These are phyloP conservation scores for Pichia norvegensis DNA, from an alignment of 1,139 yeast genomes.

Conservation along the genomic window DNA sequence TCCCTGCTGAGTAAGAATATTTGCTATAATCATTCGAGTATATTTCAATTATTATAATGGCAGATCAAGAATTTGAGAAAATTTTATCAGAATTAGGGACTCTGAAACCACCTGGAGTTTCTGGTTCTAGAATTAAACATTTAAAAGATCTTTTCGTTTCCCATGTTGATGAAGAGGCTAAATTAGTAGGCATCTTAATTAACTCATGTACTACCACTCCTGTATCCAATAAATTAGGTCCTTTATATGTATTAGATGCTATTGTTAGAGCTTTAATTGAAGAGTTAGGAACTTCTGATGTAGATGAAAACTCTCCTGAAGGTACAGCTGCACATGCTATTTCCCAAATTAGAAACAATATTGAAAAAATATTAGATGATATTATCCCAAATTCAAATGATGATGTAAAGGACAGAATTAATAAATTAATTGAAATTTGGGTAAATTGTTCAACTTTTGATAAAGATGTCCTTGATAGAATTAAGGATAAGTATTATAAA, in stretches of 20 bases:
- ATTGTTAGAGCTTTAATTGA: slow-evolving; percentile 81
- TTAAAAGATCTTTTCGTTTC: slow-evolving; percentile 71
- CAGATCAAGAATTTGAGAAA: slow-evolving; percentile 46
- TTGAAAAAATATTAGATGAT: slow-evolving; percentile 52
- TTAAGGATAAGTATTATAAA: slow-evolving; percentile 54
- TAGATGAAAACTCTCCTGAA: slow-evolving; percentile 44
- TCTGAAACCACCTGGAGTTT: slow-evolving; percentile 86
- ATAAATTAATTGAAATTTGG: slow-evolving; percentile 89
- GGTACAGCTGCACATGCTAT: slow-evolving; percentile 77
- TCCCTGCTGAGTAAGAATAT: background rate
- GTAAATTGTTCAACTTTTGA: slow-evolving; percentile 75
- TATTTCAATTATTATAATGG: background rate
- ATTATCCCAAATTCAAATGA: slow-evolving; percentile 46
- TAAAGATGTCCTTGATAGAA: slow-evolving; percentile 43
- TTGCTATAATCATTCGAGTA: slow-evolving; percentile 31
- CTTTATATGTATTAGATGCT: slow-evolving; percentile 86
- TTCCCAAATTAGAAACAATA: slow-evolving; percentile 48
- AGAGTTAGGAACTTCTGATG: slow-evolving; percentile 34
- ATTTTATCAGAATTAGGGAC: slow-evolving; percentile 66
- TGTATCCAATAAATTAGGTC: slow-evolving; percentile 78
- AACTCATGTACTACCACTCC: slow-evolving; percentile 71
- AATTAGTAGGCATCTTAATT: slow-evolving; percentile 50
- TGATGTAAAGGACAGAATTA: slow-evolving; percentile 60
- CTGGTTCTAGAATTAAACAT: slow-evolving; percentile 89
- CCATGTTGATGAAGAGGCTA: slow-evolving; percentile 53